Base-by-base conservation (phyloP, 1,284 basidiomycete genomes). In the Leccinum holopus region DNA sequence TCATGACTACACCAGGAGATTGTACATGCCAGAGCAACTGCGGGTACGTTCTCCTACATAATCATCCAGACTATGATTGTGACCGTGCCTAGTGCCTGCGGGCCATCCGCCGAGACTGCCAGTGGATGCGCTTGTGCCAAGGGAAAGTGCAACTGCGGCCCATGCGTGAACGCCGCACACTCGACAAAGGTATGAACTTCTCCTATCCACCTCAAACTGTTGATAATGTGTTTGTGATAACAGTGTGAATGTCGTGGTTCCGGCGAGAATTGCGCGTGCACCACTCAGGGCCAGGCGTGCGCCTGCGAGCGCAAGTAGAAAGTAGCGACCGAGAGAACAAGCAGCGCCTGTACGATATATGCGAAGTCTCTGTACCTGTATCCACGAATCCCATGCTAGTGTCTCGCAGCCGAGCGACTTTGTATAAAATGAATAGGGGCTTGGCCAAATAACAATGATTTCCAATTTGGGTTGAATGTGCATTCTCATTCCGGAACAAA, bases 401-500 rank as follows among this genome's bases (percentile, higher is more conserved):
- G 41, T 44, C 5, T 44, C 41, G 11, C 12, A 18, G 41, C 41
- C 41, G 41, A 44, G 11, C 12, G 53, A 58, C 67, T 56, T 66
- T 61, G 67, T 67, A 55, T 35, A 54, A 5, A 5, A n/a, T 2
- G 8, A 14, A 33, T 41, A 53, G 61, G 35, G 54, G 54, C 25
- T 62, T 54, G n/a, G 5, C n/a, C n/a, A 11, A 44, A 44, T 21
- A 11, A 53, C 54, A 55, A 55, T 14, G 18, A 33, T 39, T 69
- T 63, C 72, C 68, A 28, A 61, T 73, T 61, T 57, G 14, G 68
- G 71, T 66, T 69, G 56, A 74, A 74, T 10, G 69, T 28, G 35
- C 30, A 12, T 3, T 33, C 11, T 57, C 30, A 39, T 52, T 39
- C 18, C 11, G 6, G 30, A 63, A 41, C 47, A n/a, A 63, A 61